A percentile compares a stretch with the other conserved stretches of the same genome.
These are phyloP conservation scores for Clavispora phyllophila DNA, from an alignment of 805 yeast species.

Conservation along the genomic window DNA sequence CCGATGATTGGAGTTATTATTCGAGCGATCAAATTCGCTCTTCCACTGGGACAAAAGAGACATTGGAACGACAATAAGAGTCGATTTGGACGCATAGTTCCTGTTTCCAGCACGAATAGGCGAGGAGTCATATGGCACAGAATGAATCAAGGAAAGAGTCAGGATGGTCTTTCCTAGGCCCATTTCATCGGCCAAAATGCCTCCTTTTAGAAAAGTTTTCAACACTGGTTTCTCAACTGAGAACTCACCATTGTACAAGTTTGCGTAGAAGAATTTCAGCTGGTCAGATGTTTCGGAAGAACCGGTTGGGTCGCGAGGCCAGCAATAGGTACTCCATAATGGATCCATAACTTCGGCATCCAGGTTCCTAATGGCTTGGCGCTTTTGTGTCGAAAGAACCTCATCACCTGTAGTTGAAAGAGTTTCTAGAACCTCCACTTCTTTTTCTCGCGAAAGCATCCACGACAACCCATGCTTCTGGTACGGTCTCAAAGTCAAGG, in stretches of 20 bases:
- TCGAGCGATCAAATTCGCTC: conserved; percentile 63
- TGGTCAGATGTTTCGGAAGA: conserved; percentile 2
- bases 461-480: conserved; percentile 84
- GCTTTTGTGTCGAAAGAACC: conserved; percentile 23
- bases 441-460: conserved; percentile 81
- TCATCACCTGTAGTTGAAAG: conserved; percentile 19
- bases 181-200: conserved; percentile 94
- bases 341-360: conserved; percentile 68
- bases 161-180: conserved; percentile 93
- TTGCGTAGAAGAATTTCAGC: conserved; percentile 57
- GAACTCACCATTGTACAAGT: conserved; percentile 75
- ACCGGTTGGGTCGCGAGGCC: conserved; percentile 55
- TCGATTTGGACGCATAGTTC: conserved; percentile 63
- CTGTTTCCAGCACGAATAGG: conserved; percentile 9
- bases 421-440: conserved; percentile 40
- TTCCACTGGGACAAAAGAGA: conserved; percentile 91
- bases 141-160: conserved; percentile 64
- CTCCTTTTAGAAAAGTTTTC: conserved; percentile 63
- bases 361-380: conserved; percentile 17
- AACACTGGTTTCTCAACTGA: conserved; percentile 63
- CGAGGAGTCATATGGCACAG: conserved; percentile 50
- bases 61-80: conserved; percentile 84
- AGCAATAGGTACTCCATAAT: conserved; percentile 71
- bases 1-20: conserved; percentile 36
- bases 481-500: conserved; percentile 60